Conservation (phyloP, 2,329 filamentous ascomycete genomes). For the Hypomyces perniciosus region DNA sequence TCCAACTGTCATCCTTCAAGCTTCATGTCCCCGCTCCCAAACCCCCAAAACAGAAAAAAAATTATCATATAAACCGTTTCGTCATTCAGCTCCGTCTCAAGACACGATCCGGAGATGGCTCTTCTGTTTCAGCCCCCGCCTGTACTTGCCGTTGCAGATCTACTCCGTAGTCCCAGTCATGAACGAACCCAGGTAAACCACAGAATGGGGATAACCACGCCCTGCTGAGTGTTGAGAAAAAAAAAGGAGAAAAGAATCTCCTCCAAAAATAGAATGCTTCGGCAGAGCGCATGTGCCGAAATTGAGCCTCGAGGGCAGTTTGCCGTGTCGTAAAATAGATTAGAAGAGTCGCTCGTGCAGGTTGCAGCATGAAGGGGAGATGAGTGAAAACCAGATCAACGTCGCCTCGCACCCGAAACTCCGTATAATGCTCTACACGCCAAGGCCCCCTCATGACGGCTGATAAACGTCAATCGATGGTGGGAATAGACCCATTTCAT, state of each 20-base stretch:
- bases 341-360: neutral
- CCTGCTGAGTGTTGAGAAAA: slow-evolving; percentile 4
- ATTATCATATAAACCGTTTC: slow-evolving; percentile 14
- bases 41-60: neutral
- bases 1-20: slow-evolving; percentile 5
- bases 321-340: slow-evolving; percentile 1
- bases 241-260: slow-evolving; percentile 2
- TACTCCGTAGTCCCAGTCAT: slow-evolving; percentile 1
- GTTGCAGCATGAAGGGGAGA: neutral
- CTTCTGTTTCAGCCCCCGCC: slow-evolving; percentile 2
- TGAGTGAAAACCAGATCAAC: slow-evolving; percentile 4
- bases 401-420: slow-evolving; percentile 11
- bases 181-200: slow-evolving; percentile 1
- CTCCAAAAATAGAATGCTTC: neutral
- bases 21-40: neutral
- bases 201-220: slow-evolving; percentile 3
- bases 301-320: neutral
- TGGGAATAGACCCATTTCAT: slow-evolving; percentile 35
- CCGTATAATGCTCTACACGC: slow-evolving; percentile 18
- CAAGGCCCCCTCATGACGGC: slow-evolving; percentile 15
- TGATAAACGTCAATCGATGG: neutral
- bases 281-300: neutral
- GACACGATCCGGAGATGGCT: slow-evolving; percentile 3
- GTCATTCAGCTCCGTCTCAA: slow-evolving; percentile 13
- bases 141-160: slow-evolving; percentile 2